phyloP scores from a whole-genome alignment of 1,284 basidiomycete genomes.

The Trametes versicolor region DNA sequence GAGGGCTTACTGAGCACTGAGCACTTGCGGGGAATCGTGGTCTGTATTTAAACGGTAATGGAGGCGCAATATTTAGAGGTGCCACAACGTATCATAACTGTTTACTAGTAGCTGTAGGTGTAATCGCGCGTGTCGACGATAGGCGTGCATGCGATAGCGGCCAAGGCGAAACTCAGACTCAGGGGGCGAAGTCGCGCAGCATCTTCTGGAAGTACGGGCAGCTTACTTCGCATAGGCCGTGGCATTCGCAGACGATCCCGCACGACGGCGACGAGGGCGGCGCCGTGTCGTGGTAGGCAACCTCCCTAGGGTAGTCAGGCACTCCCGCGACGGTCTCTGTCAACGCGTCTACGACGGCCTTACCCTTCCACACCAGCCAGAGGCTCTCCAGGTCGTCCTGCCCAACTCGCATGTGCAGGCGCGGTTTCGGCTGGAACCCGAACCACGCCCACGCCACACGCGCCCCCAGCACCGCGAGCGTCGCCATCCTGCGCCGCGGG shows the following conservation, averaged over 20 bases:
- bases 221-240: constrained; percentile 1
- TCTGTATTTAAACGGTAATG: no score
- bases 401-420: constrained; percentile 47
- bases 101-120: background rate
- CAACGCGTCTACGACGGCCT: constrained; percentile 10
- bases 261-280: background rate
- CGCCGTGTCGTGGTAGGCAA: background rate
- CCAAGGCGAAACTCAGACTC: background rate
- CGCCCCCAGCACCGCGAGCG: constrained; percentile 41
- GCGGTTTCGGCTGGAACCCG: constrained; percentile 44
- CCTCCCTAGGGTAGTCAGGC: background rate
- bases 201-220: constrained; percentile 3
- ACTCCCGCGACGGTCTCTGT: background rate
- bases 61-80: constrained; percentile 3
- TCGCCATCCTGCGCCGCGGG: background rate
- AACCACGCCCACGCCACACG: constrained; percentile 52
- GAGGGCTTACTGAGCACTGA: constrained; percentile 23
- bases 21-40: no score
- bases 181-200: background rate
- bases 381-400: constrained; percentile 55
- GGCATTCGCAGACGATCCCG: constrained; percentile 2
- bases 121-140: background rate
- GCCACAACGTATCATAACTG: background rate
- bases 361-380: constrained; percentile 44
- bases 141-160: background rate